Evolutionary conservation across 768 basidiomycete genomes (phyloP), one percentile per base, ranked within the genome.

Genomic region (Boletus speciosus): DNA sequence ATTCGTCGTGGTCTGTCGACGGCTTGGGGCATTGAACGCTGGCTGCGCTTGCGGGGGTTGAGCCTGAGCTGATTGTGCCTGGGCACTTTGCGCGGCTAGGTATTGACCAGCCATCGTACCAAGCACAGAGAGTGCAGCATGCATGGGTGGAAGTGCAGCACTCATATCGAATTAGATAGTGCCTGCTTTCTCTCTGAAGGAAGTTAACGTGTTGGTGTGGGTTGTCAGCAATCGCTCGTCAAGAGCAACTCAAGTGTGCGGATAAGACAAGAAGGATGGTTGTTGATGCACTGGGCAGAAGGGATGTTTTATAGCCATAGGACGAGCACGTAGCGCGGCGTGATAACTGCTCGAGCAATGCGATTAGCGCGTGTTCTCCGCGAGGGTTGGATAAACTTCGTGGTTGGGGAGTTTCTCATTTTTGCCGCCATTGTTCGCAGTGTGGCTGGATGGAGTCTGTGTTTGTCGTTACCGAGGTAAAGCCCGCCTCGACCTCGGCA

Each of bases 211-310:
- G 55, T 50, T 36, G 31, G 25, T 9, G 42, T 29, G 45, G 38
- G 42, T 47, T 27, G 54, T 59, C 38, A 54, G 38, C 10, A 49
- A 49, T 61, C 47, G 58, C 65, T 72, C 69, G 55, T 69, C 69
- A 56, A 71, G 69, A 72, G 65, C 61, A 42, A 47, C 34, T 63
- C 14, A 45, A 61, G 47, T 52, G 9, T 53, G 62, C 42, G 69
- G 66, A 71, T 62, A 77, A 66, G 81, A 69, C 66, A 60, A 78
- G 79, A 56, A 78, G 78, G 70, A 75, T 78, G 62, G 66, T 71
- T 57, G 49, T 47, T 52, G 51, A 48, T 52, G 25, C 35, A 31
- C 39, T 37, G 52, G 40, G 49, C 44, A 41, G 45, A 42, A 40
- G 36, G 49, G 53, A 36, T 58, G 51, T 35, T 70, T 69, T 70